Evolutionary conservation across 768 basidiomycete species (phyloP), one percentile per base, ranked within the genome.

Genomic region (Lyophyllum semitale): DNA sequence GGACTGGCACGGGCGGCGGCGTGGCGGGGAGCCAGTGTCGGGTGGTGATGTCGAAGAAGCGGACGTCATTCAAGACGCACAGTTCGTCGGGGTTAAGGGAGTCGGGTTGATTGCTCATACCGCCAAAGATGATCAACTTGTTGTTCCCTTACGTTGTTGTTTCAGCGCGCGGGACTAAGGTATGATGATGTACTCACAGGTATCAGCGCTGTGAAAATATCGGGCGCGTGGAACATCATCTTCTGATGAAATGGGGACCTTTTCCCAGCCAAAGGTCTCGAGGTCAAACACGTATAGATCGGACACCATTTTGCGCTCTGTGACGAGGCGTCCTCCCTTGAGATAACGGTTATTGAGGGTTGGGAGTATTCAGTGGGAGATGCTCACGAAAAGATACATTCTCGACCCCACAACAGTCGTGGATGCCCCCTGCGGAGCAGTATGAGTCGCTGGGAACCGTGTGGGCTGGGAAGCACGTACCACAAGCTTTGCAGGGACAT

Each of bases 171-270:
- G 23, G 29, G 29, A 40, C 18, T 22, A 20, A 8, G 9, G 25
- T 17, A 37, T 15, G 51, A 20, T 27, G 12, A 32, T 12, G 49
- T 57, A 53, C 83, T 63, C 68, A 87, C 91, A 96, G 53, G 86
- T 73, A 72, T 97, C 94, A 12, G 92, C 84, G 58, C 89, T 93
- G 72, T 99, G 97, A 67, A 99, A 99, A 69, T 99, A 99, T 38
- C 97, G 85, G 23, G 94, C 83, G 44, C 83, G 79, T 0, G 96
- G 95, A 9, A 87, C 74, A 46, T 86, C 80, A 62, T 91, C 89
- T 53, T 87, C 88, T 1, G 79, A 74, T 50, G 75, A 77, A 17
- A 83, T 77, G 1, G 73, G 71, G 8, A 95, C 66, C 66, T 78
- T 85, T 62, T 88, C 82, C 97, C 97, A 99, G 11, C 76, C 72